Conservation (phyloP, 2,329 filamentous ascomycete species). For the Fusarium equiseti region DNA sequence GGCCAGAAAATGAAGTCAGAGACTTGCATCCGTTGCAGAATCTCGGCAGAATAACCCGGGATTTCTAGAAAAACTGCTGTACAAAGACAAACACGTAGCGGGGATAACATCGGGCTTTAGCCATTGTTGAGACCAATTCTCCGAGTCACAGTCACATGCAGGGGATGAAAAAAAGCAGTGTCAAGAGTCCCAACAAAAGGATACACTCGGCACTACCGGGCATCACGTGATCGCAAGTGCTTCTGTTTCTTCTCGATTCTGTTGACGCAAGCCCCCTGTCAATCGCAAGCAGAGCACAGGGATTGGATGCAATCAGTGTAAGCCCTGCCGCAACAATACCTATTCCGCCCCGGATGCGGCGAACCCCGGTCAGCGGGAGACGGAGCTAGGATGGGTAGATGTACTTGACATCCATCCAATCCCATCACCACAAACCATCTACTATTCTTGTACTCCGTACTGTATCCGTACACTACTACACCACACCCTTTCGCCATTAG, state of each 20-base stretch:
- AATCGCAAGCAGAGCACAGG: constrained; percentile 24
- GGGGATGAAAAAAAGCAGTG: background rate
- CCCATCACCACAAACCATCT: constrained; percentile 39
- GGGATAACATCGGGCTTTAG: constrained; percentile 39
- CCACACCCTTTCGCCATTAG: constrained; percentile 38
- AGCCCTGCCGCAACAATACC: constrained; percentile 21
- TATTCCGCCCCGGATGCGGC: constrained; percentile 27
- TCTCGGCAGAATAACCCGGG: constrained; percentile 19
- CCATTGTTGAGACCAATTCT: constrained; percentile 32
- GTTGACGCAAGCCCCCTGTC: constrained; percentile 35
- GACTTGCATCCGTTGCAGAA: constrained; percentile 4
- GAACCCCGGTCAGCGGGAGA: constrained; percentile 40
- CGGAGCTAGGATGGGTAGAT: constrained; percentile 33
- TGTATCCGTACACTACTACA: constrained; percentile 7
- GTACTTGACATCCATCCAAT: constrained; percentile 31
- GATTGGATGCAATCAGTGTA: constrained; percentile 32
- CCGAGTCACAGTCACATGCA: constrained; percentile 29
- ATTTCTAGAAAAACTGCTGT: background rate
- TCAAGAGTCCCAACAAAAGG: constrained; percentile 35
- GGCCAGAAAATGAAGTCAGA: constrained; percentile 10
- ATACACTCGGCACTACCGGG: constrained; percentile 34
- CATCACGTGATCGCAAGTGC: constrained; percentile 26
- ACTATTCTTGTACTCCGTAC: constrained; percentile 15
- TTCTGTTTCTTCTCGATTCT: constrained; percentile 22
- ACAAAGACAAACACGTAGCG: constrained; percentile 4